Evolutionary conservation across 2,329 filamentous ascomycete species (phyloP).

Genomic region (Davidsoniella virescens): DNA sequence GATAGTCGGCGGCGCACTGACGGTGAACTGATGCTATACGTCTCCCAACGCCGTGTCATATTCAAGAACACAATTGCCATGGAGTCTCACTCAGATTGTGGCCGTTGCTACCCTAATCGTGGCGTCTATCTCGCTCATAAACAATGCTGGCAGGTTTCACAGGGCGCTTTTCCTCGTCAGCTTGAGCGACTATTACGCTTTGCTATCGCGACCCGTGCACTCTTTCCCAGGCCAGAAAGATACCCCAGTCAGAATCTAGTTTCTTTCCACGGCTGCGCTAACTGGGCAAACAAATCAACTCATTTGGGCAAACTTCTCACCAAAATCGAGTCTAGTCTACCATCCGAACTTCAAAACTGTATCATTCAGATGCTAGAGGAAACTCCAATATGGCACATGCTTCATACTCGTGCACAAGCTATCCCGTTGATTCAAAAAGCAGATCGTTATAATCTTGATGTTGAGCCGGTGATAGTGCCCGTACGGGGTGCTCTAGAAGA

Average conservation of each 20-base stretch:
- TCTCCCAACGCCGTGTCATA: slow-evolving; percentile 8
- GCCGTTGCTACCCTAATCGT: slow-evolving; percentile 8
- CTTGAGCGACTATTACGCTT: slow-evolving; percentile 8
- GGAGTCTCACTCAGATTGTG: slow-evolving; percentile 10
- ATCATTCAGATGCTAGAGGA: slow-evolving; percentile 1
- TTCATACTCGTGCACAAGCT: slow-evolving; percentile 7
- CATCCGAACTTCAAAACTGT: slow-evolving; percentile 9
- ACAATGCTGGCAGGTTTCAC: slow-evolving; percentile 11
- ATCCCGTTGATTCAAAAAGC: slow-evolving; percentile 8
- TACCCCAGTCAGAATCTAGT: slow-evolving; percentile 12
- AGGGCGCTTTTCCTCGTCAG: slow-evolving; percentile 3
- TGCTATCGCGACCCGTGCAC: slow-evolving; percentile 10
- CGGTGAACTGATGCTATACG: slow-evolving; percentile 7
- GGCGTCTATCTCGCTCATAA: slow-evolving; percentile 10
- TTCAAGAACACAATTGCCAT: slow-evolving; percentile 12
- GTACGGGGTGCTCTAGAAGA: slow-evolving; percentile 4
- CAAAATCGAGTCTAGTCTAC: slow-evolving; percentile 1
- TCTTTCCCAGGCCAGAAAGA: slow-evolving; percentile 6
- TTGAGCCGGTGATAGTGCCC: slow-evolving; percentile 2
- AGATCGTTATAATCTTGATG: slow-evolving; percentile 9
- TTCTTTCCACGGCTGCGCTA: background rate
- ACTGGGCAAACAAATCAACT: background rate
- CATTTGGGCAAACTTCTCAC: slow-evolving; percentile 6
- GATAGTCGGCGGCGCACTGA: slow-evolving; percentile 9
- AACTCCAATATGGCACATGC: slow-evolving; percentile 10